Base-by-base conservation (phyloP, 257 asterid genomes). In the Solanum lignicaule region DNA sequence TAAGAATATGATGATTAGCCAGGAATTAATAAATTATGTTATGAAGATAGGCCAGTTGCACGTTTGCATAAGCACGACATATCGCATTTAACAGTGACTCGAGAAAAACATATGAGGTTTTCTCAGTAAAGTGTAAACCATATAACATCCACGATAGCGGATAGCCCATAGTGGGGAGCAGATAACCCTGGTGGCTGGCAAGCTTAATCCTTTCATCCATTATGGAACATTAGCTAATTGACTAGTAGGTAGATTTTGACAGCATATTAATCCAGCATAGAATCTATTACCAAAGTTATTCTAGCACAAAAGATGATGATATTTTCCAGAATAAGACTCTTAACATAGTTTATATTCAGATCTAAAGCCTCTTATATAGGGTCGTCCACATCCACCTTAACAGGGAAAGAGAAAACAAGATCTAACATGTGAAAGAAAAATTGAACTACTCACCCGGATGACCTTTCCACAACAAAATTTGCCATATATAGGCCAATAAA, bases 401-500 rank as follows among this genome's bases (percentile, higher is more conserved):
- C 58, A 71, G 65, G 41, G 83, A 69, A 85, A 69, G 87, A 35
- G 76, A 83, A 68, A 84, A 35, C 41, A 58, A 65, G 35, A 23
- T 76, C 84, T 41, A 78, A 41, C 33, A 78, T 32, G 82, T 83
- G 87, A 62, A 60, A 25, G 20, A 58, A 85, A 27, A 69, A 82
- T 72, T 66, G 41, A 52, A 86, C 88, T 73, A 89, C 98, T 92
- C 91, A 97, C 99, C 99, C 99, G 3, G 98, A 93, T 58, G 99
- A 97, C 92, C 98, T 94, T 93, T 94, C 98, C 86, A 97, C 99
- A 21, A 97, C 99, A 92, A 96, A 97, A 93, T 97, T 97, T 89
- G 99, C 99, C 68, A 97, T 97, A 93, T 97, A 97, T 87, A 97
- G 99, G 87, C 99, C 99, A 36, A 97, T 95, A 89, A 97, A 97